Conservation (phyloP, 805 yeast species). For the Metschnikowia rubicola region DNA sequence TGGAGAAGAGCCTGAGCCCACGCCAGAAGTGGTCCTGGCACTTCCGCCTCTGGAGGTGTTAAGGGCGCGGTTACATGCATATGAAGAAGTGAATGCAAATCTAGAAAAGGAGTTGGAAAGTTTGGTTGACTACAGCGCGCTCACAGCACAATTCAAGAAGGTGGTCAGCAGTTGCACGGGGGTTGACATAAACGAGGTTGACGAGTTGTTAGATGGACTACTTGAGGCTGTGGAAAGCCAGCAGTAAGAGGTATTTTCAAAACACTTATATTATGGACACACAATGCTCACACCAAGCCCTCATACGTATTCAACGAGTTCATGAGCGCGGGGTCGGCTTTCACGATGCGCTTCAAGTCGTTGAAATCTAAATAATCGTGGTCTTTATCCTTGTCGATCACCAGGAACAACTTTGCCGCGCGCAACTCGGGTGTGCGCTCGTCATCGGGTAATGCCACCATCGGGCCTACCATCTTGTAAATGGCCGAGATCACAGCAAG, state of each 20-base stretch:
- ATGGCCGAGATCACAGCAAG: constrained; percentile 75
- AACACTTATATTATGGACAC: constrained; percentile 84
- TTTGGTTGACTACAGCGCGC: constrained; percentile 43
- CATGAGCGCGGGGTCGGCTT: constrained; percentile 71
- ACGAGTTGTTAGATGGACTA: constrained; percentile 74
- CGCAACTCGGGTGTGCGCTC: constrained; percentile 90
- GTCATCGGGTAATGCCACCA: constrained; percentile 84
- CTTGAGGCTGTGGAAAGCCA: constrained; percentile 85
- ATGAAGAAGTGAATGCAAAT: constrained; percentile 61
- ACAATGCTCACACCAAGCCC: constrained; percentile 61
- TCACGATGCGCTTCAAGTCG: constrained; percentile 80
- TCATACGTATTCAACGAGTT: constrained; percentile 77
- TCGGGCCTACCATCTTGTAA: constrained; percentile 92
- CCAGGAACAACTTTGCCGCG: constrained; percentile 72
- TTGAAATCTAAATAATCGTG: constrained; percentile 65
- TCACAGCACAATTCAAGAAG: constrained; percentile 68
- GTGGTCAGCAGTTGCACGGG: constrained; percentile 90
- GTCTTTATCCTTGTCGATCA: constrained; percentile 68
- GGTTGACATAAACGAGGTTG: constrained; percentile 77
- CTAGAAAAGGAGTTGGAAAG: constrained; percentile 51
- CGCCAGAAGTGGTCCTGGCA: constrained; percentile 24
- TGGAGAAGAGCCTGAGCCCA: constrained; percentile 25
- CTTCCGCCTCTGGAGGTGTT: constrained; percentile 51
- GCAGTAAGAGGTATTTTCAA: constrained; percentile 48
- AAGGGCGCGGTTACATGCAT: constrained; percentile 78